Conservation (phyloP, 2,329 filamentous ascomycete species). For the Verticillium longisporum region DNA sequence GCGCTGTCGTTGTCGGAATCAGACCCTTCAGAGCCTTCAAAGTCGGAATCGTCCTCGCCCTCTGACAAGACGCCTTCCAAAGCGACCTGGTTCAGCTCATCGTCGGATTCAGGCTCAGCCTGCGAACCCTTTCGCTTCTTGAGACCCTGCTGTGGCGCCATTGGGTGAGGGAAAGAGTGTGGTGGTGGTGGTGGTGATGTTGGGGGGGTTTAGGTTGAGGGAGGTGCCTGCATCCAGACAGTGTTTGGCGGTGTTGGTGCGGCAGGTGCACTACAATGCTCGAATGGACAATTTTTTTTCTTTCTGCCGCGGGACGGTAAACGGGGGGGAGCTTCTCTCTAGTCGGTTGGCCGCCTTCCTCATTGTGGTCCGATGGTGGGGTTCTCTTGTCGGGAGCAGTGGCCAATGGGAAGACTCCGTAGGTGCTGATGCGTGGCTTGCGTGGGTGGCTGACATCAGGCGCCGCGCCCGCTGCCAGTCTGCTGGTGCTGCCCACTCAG, state of each 20-base stretch:
- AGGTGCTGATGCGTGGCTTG: not conserved
- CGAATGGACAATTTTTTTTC: conserved; percentile 9
- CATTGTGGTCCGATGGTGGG: not conserved
- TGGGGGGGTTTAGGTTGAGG: conserved; percentile 3
- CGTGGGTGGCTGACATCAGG: not conserved
- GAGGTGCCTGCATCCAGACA: not conserved
- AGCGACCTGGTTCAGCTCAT: conserved; percentile 49
- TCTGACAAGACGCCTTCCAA: conserved; percentile 51
- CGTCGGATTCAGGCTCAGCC: conserved; percentile 47
- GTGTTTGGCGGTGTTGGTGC: not conserved
- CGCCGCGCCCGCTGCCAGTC: too few relatives aligned
- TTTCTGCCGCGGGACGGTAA: conserved; percentile 8
- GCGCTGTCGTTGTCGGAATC: conserved; percentile 21
- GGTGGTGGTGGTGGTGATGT: conserved; percentile 3
- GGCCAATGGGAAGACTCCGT: not conserved
- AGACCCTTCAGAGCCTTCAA: conserved; percentile 28
- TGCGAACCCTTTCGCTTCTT: conserved; percentile 63
- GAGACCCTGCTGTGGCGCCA: conserved; percentile 32
- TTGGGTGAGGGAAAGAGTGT: conserved; percentile 15
- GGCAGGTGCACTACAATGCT: conserved; percentile 6
- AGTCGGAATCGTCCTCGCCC: conserved; percentile 51
- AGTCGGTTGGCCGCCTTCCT: not conserved
- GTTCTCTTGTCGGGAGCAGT: not conserved
- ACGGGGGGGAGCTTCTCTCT: not conserved
- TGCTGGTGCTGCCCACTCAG: too few relatives aligned